A percentile compares a stretch with the other conserved stretches of the same genome.
Conservation (phyloP, 352 stramenopile genomes). For the Phytophthora cactorum region DNA sequence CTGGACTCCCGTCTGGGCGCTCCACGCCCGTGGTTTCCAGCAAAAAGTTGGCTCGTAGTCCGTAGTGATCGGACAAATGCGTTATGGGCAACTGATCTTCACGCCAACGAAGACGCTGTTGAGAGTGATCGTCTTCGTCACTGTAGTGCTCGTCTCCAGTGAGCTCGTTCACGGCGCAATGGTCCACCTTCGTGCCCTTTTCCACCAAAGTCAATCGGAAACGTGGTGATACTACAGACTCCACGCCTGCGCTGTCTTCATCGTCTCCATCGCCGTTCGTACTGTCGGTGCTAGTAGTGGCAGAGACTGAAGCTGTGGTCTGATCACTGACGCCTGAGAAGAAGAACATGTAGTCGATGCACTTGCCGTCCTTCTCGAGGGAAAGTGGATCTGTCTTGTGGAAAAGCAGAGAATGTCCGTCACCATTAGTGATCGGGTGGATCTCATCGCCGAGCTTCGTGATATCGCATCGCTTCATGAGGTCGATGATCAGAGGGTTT, state of each 20-base stretch:
- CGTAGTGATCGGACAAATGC: constrained; percentile 86
- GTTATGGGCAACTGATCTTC: constrained; percentile 60
- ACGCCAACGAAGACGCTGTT: constrained; percentile 14
- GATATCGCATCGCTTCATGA: constrained; percentile 73
- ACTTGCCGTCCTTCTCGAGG: constrained; percentile 74
- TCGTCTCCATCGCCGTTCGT: constrained; percentile 11
- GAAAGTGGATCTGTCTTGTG: constrained; percentile 54
- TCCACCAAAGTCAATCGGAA: constrained; percentile 55
- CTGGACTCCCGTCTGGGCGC: constrained; percentile 46
- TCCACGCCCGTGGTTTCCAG: constrained; percentile 53
- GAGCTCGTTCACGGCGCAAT: constrained; percentile 54
- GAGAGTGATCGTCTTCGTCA: constrained; percentile 19
- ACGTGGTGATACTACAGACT: constrained; percentile 13
- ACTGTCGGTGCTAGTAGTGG: constrained; percentile 13
- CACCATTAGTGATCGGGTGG: constrained; percentile 83
- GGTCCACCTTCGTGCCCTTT: constrained; percentile 59
- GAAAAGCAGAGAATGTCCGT: constrained; percentile 71
- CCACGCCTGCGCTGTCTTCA: constrained; percentile 34
- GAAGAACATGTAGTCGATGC: constrained; percentile 90
- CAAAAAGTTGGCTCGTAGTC: constrained; percentile 57
- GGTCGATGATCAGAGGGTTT: constrained; percentile 47
- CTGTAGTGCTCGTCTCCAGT: constrained; percentile 25
- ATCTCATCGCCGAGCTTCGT: constrained; percentile 54
- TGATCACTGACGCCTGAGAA: constrained; percentile 47
- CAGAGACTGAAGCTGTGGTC: background rate